Percentiles rank a stretch among this genome's conserved stretches.
phyloP scores from a whole-genome alignment of 805 yeast species.

The Sugiyamaella lignohabitans region DNA sequence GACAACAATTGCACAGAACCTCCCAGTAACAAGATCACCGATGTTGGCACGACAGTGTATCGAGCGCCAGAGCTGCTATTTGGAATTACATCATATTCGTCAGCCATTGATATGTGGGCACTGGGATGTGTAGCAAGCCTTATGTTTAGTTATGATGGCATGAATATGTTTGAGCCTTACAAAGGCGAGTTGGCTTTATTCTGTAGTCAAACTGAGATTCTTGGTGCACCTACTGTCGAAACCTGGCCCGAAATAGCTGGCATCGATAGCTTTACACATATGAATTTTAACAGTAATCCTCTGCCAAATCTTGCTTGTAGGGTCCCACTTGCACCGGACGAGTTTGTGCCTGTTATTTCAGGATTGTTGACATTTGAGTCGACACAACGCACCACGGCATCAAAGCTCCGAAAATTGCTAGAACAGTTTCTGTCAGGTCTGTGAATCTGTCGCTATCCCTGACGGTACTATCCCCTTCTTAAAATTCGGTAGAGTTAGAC shows the following conservation, averaged over 20 bases:
- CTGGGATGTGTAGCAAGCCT: slow-evolving; percentile 53
- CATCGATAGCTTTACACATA: slow-evolving; percentile 13
- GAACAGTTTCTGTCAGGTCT: no score
- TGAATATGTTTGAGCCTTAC: slow-evolving; percentile 34
- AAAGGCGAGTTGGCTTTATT: slow-evolving; percentile 54
- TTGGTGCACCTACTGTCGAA: slow-evolving; percentile 53
- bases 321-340: slow-evolving; percentile 8
- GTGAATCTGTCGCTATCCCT: no score
- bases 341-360: not conserved
- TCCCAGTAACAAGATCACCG: slow-evolving; percentile 33
- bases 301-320: not conserved
- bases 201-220: slow-evolving; percentile 44
- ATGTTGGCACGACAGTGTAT: slow-evolving; percentile 59
- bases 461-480: no score
- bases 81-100: slow-evolving; percentile 34
- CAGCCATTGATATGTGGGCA: slow-evolving; percentile 48
- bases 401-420: no score
- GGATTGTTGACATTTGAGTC: slow-evolving; percentile 13
- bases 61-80: slow-evolving; percentile 34
- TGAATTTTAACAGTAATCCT: slow-evolving; percentile 11
- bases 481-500: no score
- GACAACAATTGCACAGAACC: slow-evolving; percentile 41
- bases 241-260: slow-evolving; percentile 22
- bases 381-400: slow-evolving; percentile 8
- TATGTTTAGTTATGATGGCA: slow-evolving; percentile 38